Evolutionary conservation across 1,284 basidiomycete species (phyloP), one percentile per base, ranked within the genome.

Genomic region (Austroboletus rostrupii): DNA sequence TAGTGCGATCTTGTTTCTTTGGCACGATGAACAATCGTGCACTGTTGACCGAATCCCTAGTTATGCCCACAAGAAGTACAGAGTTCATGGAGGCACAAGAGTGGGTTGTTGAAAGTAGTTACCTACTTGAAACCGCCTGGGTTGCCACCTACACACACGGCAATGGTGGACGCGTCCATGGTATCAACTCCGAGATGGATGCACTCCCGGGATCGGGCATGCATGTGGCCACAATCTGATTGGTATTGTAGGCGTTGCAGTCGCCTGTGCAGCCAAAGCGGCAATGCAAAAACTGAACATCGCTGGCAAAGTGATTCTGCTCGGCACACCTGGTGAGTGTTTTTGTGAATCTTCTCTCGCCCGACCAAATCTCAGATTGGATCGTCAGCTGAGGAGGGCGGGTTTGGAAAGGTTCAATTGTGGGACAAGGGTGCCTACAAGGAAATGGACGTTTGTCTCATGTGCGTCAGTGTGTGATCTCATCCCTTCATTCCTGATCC

Each of bases 141-240:
- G 71, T 76, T 33, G 89, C 87, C 0, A 75, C 76, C 0, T 90
- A 80, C 57, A 69, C 71, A 10, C 70, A 78, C 54, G 79, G 79
- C n/a, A 59, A 70, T 39, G 79, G 78, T 7, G 77, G 79, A 17
- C 73, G 77, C 32, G 77, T 77, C 3, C 80, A 87, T 43, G 88
- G 85, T 1, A 69, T 90, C 50, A 90, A 90, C 62, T 85, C 85
- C 2, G 89, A 92, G 73, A 81, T 81, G 80, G 80, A 82, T 45
- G 81, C 83, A 1, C 68, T 87, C 19, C 76, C 33, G 81, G 78
- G 0, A 74, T 87, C 20, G 85, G 85, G 0, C 87, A 90, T 59
- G 87, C 86, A 2, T 90, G 89, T 56, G 88, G 87, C 5, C 87
- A 91, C 65, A 90, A 89, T 60, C 71, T 91, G 44, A 91, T 92